Evolutionary conservation across 352 stramenopile species (phyloP).

Genomic region (Phytopythium mirpurense): DNA sequence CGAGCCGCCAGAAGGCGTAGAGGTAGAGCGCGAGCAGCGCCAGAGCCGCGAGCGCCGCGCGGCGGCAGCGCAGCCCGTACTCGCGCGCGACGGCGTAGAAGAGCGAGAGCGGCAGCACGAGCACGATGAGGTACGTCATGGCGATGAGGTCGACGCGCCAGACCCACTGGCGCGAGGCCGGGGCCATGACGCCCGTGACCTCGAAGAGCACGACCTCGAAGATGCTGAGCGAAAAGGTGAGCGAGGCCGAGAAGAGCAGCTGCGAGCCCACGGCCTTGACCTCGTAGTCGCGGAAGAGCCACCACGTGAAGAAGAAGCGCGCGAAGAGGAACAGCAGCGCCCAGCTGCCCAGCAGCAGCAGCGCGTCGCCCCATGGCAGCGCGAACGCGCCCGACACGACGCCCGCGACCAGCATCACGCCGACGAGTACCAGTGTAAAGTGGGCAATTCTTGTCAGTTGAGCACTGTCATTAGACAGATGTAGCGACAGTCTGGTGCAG

Average conservation of each 20-base stretch:
- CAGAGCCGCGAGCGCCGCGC: slow-evolving; percentile 17
- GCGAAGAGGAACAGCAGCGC: slow-evolving; percentile 59
- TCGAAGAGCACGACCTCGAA: slow-evolving; percentile 83
- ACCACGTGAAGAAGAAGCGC: slow-evolving; percentile 78
- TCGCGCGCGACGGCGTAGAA: slow-evolving; percentile 74
- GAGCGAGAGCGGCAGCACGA: slow-evolving; percentile 68
- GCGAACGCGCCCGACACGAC: slow-evolving; percentile 11
- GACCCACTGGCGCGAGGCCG: slow-evolving; percentile 63
- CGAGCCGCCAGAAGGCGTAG: slow-evolving; percentile 72
- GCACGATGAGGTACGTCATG: slow-evolving; percentile 72
- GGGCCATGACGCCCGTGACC: slow-evolving; percentile 59
- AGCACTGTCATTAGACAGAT: too few relatives aligned
- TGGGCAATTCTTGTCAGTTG: too few relatives aligned
- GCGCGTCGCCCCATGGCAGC: slow-evolving; percentile 27
- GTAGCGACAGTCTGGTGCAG: too few relatives aligned
- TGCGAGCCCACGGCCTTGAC: slow-evolving; percentile 50
- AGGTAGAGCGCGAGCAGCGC: slow-evolving; percentile 46
- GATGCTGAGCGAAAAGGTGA: slow-evolving; percentile 76
- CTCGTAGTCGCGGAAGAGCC: slow-evolving; percentile 83
- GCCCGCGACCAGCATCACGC: neutral
- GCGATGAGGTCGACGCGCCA: slow-evolving; percentile 72
- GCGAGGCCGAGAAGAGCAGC: slow-evolving; percentile 64
- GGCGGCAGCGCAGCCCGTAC: slow-evolving; percentile 30
- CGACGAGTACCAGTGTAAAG: too few relatives aligned
- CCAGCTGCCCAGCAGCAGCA: slow-evolving; percentile 35